phyloP scores from a whole-genome alignment of 2,329 filamentous ascomycete genomes.

The Colletotrichum costaricense region DNA sequence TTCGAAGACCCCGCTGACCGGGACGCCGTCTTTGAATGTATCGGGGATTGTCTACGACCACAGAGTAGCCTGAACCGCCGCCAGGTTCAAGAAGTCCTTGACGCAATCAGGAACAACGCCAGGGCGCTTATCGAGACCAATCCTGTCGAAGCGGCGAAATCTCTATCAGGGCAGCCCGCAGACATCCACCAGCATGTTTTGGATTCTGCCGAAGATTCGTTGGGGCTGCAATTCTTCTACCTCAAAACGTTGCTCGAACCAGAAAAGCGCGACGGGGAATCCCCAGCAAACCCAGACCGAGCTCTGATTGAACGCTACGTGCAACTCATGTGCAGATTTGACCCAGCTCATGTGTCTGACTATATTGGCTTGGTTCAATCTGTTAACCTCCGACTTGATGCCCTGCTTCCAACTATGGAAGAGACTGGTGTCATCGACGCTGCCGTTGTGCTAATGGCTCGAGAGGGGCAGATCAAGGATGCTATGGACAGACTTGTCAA shows the following conservation, averaged over 20 bases:
- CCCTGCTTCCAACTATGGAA: slow-evolving; percentile 88
- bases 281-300: slow-evolving; percentile 53
- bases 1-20: slow-evolving; percentile 87
- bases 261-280: slow-evolving; percentile 45
- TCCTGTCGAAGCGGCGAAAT: slow-evolving; percentile 72
- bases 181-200: slow-evolving; percentile 76
- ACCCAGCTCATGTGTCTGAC: slow-evolving; percentile 84
- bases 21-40: slow-evolving; percentile 80
- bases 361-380: slow-evolving; percentile 83
- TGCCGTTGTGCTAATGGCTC: slow-evolving; percentile 88
- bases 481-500: slow-evolving; percentile 88
- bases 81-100: slow-evolving; percentile 78
- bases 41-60: slow-evolving; percentile 78
- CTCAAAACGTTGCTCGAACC: slow-evolving; percentile 79
- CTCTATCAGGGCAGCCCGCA: slow-evolving; percentile 70
- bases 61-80: slow-evolving; percentile 73
- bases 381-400: slow-evolving; percentile 77
- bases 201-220: slow-evolving; percentile 68
- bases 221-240: slow-evolving; percentile 79
- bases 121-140: slow-evolving; percentile 75
- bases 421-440: slow-evolving; percentile 91
- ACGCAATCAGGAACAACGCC: slow-evolving; percentile 74
- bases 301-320: slow-evolving; percentile 86
- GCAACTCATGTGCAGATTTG: slow-evolving; percentile 88
- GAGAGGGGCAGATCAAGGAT: slow-evolving; percentile 83